A percentile compares a stretch with the other conserved stretches of the same genome.
These are phyloP conservation scores for Pichia sp. DNA, from an alignment of 1,139 yeast species.

Conservation along the genomic window DNA sequence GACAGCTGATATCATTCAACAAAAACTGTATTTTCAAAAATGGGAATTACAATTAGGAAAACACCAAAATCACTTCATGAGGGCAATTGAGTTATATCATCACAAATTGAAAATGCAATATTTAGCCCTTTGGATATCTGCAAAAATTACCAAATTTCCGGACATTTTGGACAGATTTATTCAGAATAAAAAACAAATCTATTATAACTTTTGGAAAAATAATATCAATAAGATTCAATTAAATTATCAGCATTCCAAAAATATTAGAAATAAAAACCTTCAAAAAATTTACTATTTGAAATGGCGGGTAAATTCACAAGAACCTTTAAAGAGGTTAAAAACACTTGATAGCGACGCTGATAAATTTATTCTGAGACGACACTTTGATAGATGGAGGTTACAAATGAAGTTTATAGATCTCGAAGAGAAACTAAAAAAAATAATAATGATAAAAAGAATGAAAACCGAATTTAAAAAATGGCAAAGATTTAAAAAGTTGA, in stretches of 20 bases:
- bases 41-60: neutral
- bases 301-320: slow-evolving; percentile 15
- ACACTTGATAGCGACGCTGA: slow-evolving; percentile 9
- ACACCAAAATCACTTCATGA: neutral
- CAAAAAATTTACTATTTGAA: neutral
- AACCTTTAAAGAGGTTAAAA: slow-evolving; percentile 7
- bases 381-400: slow-evolving; percentile 17
- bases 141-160: slow-evolving; percentile 1
- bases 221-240: no score
- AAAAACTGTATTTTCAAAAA: neutral
- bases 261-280: neutral
- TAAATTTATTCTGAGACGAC: slow-evolving; percentile 7
- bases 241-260: neutral
- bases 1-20: neutral
- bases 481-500: slow-evolving; percentile 11
- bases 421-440: slow-evolving; percentile 4
- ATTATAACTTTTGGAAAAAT: slow-evolving; percentile 8
- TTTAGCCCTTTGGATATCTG: slow-evolving; percentile 5
- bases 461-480: slow-evolving; percentile 20
- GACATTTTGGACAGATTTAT: neutral
- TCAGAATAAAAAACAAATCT: neutral
- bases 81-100: neutral
- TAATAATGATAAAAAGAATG: slow-evolving; percentile 10
- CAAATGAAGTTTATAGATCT: slow-evolving; percentile 13
- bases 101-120: neutral